These are phyloP conservation scores for Trypanosoma melophagium DNA, from an alignment of 208 protist genomes.

Conservation along the genomic window DNA sequence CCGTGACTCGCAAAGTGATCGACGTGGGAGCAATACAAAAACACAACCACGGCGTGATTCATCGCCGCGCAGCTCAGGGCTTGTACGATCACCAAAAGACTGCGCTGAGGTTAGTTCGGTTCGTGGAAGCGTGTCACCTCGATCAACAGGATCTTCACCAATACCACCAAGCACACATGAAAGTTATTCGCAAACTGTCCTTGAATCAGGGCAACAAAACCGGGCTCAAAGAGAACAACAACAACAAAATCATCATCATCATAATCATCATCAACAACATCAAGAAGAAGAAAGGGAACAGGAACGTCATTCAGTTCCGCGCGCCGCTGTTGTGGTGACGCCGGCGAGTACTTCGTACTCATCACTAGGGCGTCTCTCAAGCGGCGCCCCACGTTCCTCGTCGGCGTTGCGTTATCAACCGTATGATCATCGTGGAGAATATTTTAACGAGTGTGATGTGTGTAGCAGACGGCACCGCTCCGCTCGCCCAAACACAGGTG, in stretches of 20 bases:
- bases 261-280: not conserved
- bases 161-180: not conserved
- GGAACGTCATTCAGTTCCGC: not conserved
- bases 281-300: not conserved
- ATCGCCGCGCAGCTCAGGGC: constrained; percentile 3
- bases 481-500: not conserved
- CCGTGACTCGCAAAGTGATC: not conserved
- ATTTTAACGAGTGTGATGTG: constrained; percentile 24
- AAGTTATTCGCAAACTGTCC: not conserved
- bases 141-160: constrained; percentile 6
- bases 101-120: not conserved
- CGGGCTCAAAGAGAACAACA: not conserved
- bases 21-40: not conserved
- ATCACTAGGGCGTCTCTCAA: constrained; percentile 6
- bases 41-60: not conserved
- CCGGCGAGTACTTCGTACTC: constrained; percentile 4
- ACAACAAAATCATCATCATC: not conserved
- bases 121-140: constrained; percentile 7
- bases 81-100: constrained; percentile 17
- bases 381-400: not conserved
- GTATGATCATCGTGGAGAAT: constrained; percentile 9
- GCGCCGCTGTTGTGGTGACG: constrained; percentile 9
- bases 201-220: not conserved
- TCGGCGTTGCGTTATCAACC: constrained; percentile 8
- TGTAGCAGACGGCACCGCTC: constrained; percentile 14